Conservation (phyloP, 1,284 basidiomycete species). For the Volvariella volvacea region DNA sequence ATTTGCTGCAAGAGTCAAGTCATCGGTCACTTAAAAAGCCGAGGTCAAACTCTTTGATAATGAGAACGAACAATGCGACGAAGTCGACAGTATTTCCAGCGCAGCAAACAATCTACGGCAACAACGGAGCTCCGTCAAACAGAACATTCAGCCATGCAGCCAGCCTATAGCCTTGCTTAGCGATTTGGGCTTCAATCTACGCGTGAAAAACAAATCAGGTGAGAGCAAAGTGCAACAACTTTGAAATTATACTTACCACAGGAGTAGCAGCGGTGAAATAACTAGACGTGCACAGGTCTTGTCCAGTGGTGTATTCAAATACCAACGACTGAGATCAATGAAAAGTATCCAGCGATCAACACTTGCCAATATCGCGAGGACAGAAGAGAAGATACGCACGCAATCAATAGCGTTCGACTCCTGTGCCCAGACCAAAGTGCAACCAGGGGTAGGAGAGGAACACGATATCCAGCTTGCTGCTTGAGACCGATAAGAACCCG, state of each 20-base stretch:
- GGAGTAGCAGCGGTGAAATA: conserved; percentile 43
- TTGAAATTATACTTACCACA: conserved; percentile 26
- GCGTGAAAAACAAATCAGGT: not conserved
- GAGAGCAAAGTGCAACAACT: not conserved
- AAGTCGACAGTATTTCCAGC: too few relatives aligned
- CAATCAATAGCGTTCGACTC: conserved; percentile 48
- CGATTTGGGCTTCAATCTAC: conserved; percentile 47
- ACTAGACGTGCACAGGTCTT: conserved; percentile 41
- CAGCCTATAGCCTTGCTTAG: conserved; percentile 48
- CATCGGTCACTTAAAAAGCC: too few relatives aligned
- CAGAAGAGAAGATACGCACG: conserved; percentile 33
- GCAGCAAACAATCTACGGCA: conserved; percentile 20
- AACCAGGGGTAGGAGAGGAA: conserved; percentile 34
- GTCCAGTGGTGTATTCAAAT: conserved; percentile 34
- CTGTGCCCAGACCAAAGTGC: conserved; percentile 44
- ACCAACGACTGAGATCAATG: conserved; percentile 34
- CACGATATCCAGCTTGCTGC: conserved; percentile 40
- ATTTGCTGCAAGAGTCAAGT: too few relatives aligned
- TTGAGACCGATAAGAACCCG: conserved; percentile 29
- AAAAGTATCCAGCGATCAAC: too few relatives aligned
- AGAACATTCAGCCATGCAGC: conserved; percentile 51
- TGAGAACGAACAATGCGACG: too few relatives aligned
- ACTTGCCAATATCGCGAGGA: too few relatives aligned
- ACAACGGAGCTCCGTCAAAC: conserved; percentile 28
- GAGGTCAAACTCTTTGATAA: too few relatives aligned